Evolutionary conservation across 257 asterid species (phyloP).

Genomic region (Coffea canephora): DNA sequence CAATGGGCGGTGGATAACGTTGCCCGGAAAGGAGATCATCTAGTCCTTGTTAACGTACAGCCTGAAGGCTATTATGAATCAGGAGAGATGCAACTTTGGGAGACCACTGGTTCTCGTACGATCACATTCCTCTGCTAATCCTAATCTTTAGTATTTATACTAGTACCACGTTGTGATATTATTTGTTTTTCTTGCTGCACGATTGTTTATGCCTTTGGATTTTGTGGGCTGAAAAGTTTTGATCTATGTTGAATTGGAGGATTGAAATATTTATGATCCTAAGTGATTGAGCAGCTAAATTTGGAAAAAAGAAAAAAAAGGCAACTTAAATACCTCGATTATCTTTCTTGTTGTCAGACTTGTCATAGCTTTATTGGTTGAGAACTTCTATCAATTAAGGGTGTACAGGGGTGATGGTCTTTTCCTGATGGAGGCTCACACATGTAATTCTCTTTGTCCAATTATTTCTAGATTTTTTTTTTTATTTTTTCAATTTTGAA

Average conservation of each 20-base stretch:
- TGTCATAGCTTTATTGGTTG: not conserved
- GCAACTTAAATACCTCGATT: not conserved
- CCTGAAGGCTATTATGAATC: conserved; percentile 65
- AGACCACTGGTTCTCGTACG: conserved; percentile 91
- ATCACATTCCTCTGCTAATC: not conserved
- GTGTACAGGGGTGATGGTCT: not conserved
- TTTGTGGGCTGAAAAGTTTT: not conserved
- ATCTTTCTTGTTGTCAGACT: not conserved
- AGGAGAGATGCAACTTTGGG: conserved; percentile 98
- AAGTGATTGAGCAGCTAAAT: not conserved
- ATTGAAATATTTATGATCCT: not conserved
- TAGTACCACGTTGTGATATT: not conserved
- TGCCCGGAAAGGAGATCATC: conserved; percentile 64
- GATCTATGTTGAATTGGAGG: not conserved
- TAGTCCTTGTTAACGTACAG: conserved; percentile 59
- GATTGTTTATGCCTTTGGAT: not conserved
- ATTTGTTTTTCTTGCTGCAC: not conserved
- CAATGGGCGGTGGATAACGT: conserved; percentile 71
- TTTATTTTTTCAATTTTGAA: no score
- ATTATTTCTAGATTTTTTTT: not conserved
- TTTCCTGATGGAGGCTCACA: not conserved
- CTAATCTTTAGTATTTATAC: not conserved
- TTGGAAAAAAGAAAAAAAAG: not conserved
- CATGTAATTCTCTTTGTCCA: not conserved
- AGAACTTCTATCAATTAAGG: not conserved